These are phyloP conservation scores for Glomus cerebriforme DNA, from an alignment of 192 early-diverging fungal genomes.

Conservation along the genomic window DNA sequence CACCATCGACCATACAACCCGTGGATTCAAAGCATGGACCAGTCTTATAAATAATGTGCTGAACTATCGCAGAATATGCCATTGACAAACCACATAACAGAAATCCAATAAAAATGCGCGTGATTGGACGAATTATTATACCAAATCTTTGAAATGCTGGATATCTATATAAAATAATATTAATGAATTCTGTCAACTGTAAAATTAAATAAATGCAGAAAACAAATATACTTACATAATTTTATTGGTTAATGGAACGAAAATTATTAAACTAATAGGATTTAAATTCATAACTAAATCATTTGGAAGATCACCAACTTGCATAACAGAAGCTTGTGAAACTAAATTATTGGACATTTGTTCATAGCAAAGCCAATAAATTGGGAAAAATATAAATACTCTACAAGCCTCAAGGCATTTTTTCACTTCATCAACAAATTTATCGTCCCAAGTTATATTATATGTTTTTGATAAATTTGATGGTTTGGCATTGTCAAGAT, in stretches of 20 bases:
- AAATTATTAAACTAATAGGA: constrained; percentile 65
- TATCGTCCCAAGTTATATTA: constrained; percentile 64
- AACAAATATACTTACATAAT: background rate
- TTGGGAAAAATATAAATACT: constrained; percentile 70
- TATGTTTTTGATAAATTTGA: constrained; percentile 42
- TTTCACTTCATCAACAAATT: constrained; percentile 70
- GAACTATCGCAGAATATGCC: constrained; percentile 62
- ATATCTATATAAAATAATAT: constrained; percentile 44
- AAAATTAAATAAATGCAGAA: background rate
- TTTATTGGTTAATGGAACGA: constrained; percentile 71
- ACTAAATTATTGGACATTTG: constrained; percentile 68
- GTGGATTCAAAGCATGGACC: constrained; percentile 56
- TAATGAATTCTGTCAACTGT: background rate
- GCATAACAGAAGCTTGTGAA: constrained; percentile 62
- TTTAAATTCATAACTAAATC: constrained; percentile 72
- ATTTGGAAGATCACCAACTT: constrained; percentile 56
- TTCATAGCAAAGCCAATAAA: constrained; percentile 74
- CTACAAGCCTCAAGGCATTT: constrained; percentile 62
- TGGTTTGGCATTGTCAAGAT: constrained; percentile 66
- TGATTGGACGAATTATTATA: constrained; percentile 57
- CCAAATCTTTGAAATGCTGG: constrained; percentile 57
- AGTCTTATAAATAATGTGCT: constrained; percentile 60
- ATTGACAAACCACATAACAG: constrained; percentile 57
- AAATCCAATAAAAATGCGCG: constrained; percentile 71
- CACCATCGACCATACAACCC: constrained; percentile 15